Evolutionary conservation across 768 basidiomycete species (phyloP).

Genomic region (Termitomyces bulborhizus): DNA sequence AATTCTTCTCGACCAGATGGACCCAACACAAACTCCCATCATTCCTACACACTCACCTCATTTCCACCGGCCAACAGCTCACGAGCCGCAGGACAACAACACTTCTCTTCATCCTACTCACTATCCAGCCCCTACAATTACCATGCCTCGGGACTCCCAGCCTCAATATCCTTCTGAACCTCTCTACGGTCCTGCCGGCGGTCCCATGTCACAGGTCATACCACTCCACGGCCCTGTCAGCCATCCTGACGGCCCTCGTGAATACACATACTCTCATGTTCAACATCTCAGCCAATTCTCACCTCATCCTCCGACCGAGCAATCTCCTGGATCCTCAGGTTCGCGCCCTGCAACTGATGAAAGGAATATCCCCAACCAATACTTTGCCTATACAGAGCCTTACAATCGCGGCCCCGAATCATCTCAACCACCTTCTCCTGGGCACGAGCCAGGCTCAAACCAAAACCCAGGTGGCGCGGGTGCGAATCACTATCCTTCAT

Average conservation of each 20-base stretch:
- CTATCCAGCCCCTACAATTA: constrained; percentile 25
- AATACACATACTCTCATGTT: constrained; percentile 34
- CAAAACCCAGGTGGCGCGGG: constrained; percentile 34
- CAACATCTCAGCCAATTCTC: constrained; percentile 33
- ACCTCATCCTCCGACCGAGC: constrained; percentile 21
- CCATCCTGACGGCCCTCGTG: constrained; percentile 36
- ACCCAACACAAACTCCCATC: constrained; percentile 24
- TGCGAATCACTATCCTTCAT: constrained; percentile 50
- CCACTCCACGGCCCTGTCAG: constrained; percentile 37
- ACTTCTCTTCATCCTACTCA: constrained; percentile 14
- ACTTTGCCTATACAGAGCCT: constrained; percentile 44
- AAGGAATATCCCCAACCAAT: constrained; percentile 31
- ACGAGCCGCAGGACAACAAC: constrained; percentile 20
- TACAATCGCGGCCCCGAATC: constrained; percentile 42
- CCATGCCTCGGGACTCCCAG: constrained; percentile 32
- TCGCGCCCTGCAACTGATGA: constrained; percentile 12
- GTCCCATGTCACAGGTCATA: constrained; percentile 36
- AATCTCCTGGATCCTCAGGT: constrained; percentile 22
- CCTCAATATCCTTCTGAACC: constrained; percentile 23
- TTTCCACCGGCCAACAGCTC: constrained; percentile 20
- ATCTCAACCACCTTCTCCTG: constrained; percentile 26
- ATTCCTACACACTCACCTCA: constrained; percentile 19
- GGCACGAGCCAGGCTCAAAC: constrained; percentile 22
- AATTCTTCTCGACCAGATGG: constrained; percentile 17
- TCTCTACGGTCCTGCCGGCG: constrained; percentile 33